These are phyloP conservation scores for Didymella segeticola DNA, from an alignment of 2,329 filamentous ascomycete species.

Conservation along the genomic window DNA sequence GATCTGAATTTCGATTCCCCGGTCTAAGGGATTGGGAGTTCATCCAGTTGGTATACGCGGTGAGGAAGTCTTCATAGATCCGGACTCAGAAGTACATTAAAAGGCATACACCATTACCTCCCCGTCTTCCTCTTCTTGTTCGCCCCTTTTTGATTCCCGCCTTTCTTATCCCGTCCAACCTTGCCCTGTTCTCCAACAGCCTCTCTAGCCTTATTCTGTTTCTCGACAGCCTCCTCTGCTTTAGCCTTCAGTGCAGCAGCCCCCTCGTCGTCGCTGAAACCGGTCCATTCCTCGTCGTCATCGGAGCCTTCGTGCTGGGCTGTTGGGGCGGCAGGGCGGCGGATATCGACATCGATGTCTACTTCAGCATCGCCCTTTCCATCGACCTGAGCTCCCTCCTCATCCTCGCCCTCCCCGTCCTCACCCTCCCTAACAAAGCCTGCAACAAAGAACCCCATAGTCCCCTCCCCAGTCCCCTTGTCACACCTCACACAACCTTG, in stretches of 20 bases:
- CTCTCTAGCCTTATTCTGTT: background rate
- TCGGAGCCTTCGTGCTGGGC: constrained; percentile 21
- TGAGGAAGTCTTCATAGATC: too few relatives aligned
- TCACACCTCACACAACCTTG: constrained; percentile 83
- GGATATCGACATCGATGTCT: background rate
- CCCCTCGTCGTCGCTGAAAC: constrained; percentile 50
- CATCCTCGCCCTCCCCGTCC: background rate
- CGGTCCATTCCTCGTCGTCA: constrained; percentile 51
- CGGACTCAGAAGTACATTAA: too few relatives aligned
- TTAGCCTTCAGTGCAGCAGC: constrained; percentile 8
- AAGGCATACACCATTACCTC: too few relatives aligned
- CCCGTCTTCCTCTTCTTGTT: constrained; percentile 32
- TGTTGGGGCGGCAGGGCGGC: background rate
- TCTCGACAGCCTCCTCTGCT: background rate
- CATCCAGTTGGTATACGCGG: too few relatives aligned
- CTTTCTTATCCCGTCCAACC: too few relatives aligned
- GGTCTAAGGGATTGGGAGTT: too few relatives aligned
- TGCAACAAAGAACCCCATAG: constrained; percentile 97
- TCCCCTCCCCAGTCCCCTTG: constrained; percentile 79
- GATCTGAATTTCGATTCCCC: too few relatives aligned
- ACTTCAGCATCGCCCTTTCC: background rate
- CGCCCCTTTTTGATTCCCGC: constrained; percentile 12
- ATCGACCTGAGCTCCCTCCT: background rate
- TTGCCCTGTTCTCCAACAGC: background rate
- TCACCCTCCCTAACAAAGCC: constrained; percentile 72